Conservation (phyloP, 768 basidiomycete genomes). For the Agrocybe praecox region DNA sequence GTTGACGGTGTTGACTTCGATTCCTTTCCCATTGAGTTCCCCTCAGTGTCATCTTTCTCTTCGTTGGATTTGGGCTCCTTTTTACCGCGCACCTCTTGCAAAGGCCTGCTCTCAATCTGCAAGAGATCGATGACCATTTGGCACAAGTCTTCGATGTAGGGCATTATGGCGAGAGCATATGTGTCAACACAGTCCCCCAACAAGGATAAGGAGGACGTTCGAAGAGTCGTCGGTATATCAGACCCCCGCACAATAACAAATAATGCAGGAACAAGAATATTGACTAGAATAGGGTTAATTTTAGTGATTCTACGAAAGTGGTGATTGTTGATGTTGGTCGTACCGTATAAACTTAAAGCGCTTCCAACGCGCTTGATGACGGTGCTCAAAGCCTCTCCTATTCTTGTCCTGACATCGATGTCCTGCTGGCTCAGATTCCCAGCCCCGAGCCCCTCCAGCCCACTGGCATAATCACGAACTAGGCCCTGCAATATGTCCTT, state of each 20-base stretch:
- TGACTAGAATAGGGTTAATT: constrained; percentile 43
- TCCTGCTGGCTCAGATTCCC: constrained; percentile 56
- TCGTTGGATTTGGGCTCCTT: neutral
- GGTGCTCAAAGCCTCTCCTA: constrained; percentile 85
- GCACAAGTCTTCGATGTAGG: constrained; percentile 63
- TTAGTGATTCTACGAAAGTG: neutral
- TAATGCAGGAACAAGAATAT: constrained; percentile 75
- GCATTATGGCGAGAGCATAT: constrained; percentile 59
- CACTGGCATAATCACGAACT: constrained; percentile 64
- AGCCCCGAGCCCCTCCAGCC: constrained; percentile 51
- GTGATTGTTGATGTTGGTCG: constrained; percentile 6
- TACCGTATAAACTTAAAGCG: constrained; percentile 71
- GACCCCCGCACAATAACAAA: constrained; percentile 58
- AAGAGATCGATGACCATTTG: constrained; percentile 78
- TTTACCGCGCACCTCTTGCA: constrained; percentile 11
- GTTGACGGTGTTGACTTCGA: constrained; percentile 22
- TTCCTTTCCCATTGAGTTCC: neutral
- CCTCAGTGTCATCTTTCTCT: constrained; percentile 1
- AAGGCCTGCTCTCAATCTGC: constrained; percentile 55
- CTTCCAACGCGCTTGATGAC: constrained; percentile 76
- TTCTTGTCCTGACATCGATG: constrained; percentile 70
- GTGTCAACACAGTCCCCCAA: constrained; percentile 75
- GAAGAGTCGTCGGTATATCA: constrained; percentile 70
- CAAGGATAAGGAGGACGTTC: constrained; percentile 61
- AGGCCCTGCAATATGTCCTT: constrained; percentile 70